Evolutionary conservation across 768 basidiomycete genomes (phyloP), one percentile per base, ranked within the genome.

Genomic region (Polyporus arcularius): DNA sequence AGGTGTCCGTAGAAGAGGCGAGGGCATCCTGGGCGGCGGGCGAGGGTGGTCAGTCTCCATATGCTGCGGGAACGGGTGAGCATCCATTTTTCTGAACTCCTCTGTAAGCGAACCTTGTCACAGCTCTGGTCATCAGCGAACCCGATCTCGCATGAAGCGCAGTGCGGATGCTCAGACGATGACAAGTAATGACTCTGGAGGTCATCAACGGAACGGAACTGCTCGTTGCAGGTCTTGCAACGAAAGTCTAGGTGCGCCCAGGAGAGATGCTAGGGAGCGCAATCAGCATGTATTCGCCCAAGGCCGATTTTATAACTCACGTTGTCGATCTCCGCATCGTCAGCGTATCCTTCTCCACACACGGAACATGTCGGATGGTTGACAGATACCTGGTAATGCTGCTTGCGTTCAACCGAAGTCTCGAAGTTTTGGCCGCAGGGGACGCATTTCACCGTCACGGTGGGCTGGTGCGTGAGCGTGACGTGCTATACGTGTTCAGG

Each of bases 91-190:
- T 14, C 4, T 11, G 16, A 4, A 31, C 16, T 1, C 16, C 9
- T 9, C 16, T 0, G 7, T 12, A 9, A 46, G 40, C 63, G 2
- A 32, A 67, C 68, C 62, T 61, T 63, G 32, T 63, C 56, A 51
- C 67, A 63, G 0, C 46, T 53, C 2, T 30, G 54, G 14, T 65
- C 58, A 18, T 62, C 63, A 28, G 51, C 28, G 53, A 71, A 71
- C 12, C 68, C 68, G 28, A 68, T 53, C 16, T 62, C 60, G 41
- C 70, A 71, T 1, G 51, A 2, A 2, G 60, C 56, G 32, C 70
- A 71, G 18, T 59, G 64, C 1, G 68, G 70, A 51, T 71, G 70
- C 11, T 48, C 49, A 1, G 63, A 43, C 40, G 65, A 67, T 26
- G 48, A 47, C 11, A 49, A n/a, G 43, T 57, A 67, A 48, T 67